Percentiles rank a stretch among this genome's conserved stretches.
Evolutionary conservation across 352 stramenopile genomes (phyloP).

Genomic region (Phytopythium kandeliae): DNA sequence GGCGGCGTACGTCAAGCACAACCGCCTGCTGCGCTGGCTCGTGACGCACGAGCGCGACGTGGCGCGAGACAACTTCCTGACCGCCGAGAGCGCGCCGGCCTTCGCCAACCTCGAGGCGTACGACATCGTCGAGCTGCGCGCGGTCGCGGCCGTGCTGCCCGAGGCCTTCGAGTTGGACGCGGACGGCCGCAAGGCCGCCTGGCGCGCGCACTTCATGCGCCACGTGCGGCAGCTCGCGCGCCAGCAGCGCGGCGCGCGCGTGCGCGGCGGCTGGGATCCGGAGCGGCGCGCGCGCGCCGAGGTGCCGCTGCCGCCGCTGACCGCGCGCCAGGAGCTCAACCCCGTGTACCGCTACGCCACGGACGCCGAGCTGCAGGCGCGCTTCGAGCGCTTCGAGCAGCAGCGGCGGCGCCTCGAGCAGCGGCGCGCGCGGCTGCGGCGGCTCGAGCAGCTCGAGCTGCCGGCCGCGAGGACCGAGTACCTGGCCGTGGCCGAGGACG

Average conservation of each 20-base stretch:
- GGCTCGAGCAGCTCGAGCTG: slow-evolving; percentile 44
- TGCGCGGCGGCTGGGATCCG: slow-evolving; percentile 64
- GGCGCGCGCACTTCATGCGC: slow-evolving; percentile 57
- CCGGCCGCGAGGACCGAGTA: slow-evolving; percentile 73
- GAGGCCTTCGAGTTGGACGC: slow-evolving; percentile 71
- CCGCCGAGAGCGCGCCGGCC: slow-evolving; percentile 43
- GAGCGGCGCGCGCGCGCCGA: slow-evolving; percentile 28
- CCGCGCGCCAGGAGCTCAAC: slow-evolving; percentile 54
- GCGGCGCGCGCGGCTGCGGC: slow-evolving; percentile 30
- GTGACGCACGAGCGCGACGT: slow-evolving; percentile 71
- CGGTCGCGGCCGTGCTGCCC: slow-evolving; percentile 40
- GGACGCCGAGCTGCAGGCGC: slow-evolving; percentile 49
- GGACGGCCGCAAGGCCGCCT: slow-evolving; percentile 57
- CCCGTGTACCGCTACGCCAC: slow-evolving; percentile 63
- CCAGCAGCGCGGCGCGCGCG: slow-evolving; percentile 49
- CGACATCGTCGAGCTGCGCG: slow-evolving; percentile 65
- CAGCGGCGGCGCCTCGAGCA: slow-evolving; percentile 39
- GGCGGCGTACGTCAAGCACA: slow-evolving; percentile 73
- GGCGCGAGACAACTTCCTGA: slow-evolving; percentile 61
- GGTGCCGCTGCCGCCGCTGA: slow-evolving; percentile 53
- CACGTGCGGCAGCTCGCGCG: slow-evolving; percentile 46
- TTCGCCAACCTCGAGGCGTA: slow-evolving; percentile 66
- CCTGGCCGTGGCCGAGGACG: slow-evolving; percentile 64
- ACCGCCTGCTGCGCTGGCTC: slow-evolving; percentile 71
- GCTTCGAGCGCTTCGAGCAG: slow-evolving; percentile 53